Base-by-base conservation (phyloP, 257 asterid species). In the Knoxia roxburghii region DNA sequence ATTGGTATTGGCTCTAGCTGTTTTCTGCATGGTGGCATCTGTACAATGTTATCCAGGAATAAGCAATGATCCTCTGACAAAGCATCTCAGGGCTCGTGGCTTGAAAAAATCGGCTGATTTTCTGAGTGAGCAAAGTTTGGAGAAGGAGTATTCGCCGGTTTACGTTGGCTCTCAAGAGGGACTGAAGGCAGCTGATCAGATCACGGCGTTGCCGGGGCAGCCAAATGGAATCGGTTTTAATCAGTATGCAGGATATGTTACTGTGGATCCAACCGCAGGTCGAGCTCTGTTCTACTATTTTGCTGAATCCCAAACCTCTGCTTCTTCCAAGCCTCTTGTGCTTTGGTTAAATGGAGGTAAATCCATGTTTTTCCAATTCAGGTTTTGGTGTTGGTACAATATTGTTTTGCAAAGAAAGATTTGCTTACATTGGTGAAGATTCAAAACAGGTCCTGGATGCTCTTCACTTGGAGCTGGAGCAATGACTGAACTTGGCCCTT, bases 391-490 rank as follows among this genome's bases (percentile, higher is more conserved):
- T 5, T 1, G 45, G 10, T 40, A 13, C 12, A 10, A n/a, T 13
- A n/a, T 13, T 46, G 14, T 18, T 13, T 45, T 45, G 3, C 7
- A n/a, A n/a, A n/a, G n/a, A n/a, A n/a, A n/a, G n/a, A n/a, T n/a
- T n/a, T n/a, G n/a, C n/a, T n/a, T n/a, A n/a, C n/a, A n/a, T n/a
- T n/a, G n/a, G n/a, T n/a, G n/a, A n/a, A n/a, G n/a, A n/a, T n/a
- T n/a, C n/a, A n/a, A 23, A 1, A 51, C 75, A 84, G 96, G 92
- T 21, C 96, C 96, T 37, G 69, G 76, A 3, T 75, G 76, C 49
- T 70, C 76, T 48, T 70, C 80, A 9, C 58, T 70, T 15, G 76
- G 73, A 27, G 68, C 30, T 24, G 75, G 76, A 52, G 76, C 73
- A 40, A 46, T 70, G 45, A 58, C 46, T 1, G 76, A 70, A 65